These are phyloP conservation scores for Pichia sp. DNA, from an alignment of 1,139 yeast genomes.

Conservation along the genomic window DNA sequence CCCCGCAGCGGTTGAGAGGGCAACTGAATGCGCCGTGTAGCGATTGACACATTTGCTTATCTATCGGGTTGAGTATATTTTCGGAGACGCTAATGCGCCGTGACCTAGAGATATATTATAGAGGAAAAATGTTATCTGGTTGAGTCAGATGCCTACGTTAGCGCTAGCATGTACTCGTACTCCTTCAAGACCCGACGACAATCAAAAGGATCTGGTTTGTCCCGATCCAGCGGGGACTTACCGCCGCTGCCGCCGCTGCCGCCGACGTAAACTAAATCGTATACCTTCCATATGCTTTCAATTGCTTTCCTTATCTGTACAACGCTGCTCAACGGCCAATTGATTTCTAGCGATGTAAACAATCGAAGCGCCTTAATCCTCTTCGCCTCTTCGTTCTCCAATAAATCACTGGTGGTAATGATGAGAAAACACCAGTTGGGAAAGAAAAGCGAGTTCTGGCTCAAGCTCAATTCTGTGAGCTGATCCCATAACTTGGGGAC, in stretches of 20 bases:
- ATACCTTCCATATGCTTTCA: conserved; percentile 32
- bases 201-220: conserved; percentile 15
- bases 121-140: too few relatives aligned
- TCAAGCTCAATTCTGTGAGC: conserved; percentile 5
- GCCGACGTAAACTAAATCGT: conserved; percentile 21
- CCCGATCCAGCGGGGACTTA: background rate
- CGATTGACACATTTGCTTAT: background rate
- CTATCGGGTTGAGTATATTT: background rate
- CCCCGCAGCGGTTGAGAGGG: background rate
- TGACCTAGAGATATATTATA: too few relatives aligned
- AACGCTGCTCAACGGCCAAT: conserved; percentile 31
- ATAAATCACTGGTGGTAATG: conserved; percentile 21
- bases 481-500: conserved; percentile 7
- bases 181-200: conserved; percentile 30
- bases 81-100: too few relatives aligned
- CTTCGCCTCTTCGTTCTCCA: conserved; percentile 15
- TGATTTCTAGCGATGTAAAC: conserved; percentile 22
- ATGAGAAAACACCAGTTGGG: conserved; percentile 34
- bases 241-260: background rate
- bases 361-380: conserved; percentile 24
- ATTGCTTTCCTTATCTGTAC: conserved; percentile 27
- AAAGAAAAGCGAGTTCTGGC: conserved; percentile 19
- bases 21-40: conserved; percentile 2
- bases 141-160: background rate
- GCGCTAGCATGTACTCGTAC: conserved; percentile 24